Evolutionary conservation across 1,284 basidiomycete species (phyloP).

Genomic region (Farysia itapuensis): DNA sequence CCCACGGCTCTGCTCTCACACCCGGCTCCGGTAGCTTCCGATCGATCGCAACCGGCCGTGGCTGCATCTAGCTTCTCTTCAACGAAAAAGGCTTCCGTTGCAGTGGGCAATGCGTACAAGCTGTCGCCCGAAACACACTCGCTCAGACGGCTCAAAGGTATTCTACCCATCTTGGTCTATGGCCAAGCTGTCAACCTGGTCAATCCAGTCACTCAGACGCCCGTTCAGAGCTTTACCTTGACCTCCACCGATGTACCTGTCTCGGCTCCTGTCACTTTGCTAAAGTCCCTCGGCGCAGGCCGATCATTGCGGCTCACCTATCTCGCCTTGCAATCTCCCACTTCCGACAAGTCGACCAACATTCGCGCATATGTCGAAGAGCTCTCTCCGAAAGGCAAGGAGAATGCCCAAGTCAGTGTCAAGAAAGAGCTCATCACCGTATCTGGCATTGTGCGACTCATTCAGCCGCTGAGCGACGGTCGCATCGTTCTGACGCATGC

Average conservation of each 20-base stretch:
- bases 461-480: slow-evolving; percentile 27
- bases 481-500: slow-evolving; percentile 20
- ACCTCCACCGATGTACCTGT: slow-evolving; percentile 17
- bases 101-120: slow-evolving; percentile 32
- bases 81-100: slow-evolving; percentile 13
- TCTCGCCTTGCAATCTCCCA: slow-evolving; percentile 16
- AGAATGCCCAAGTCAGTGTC: slow-evolving; percentile 17
- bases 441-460: slow-evolving; percentile 11
- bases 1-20: slow-evolving; percentile 24
- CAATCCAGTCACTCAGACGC: slow-evolving; percentile 30
- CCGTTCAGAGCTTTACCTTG: slow-evolving; percentile 32
- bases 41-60: slow-evolving; percentile 16
- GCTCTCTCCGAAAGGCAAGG: slow-evolving; percentile 35
- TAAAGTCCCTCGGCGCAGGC: slow-evolving; percentile 10
- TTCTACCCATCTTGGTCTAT: slow-evolving; percentile 21
- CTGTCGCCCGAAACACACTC: slow-evolving; percentile 17
- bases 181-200: slow-evolving; percentile 33
- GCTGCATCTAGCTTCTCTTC: slow-evolving; percentile 16
- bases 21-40: slow-evolving; percentile 11
- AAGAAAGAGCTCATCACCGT: slow-evolving; percentile 20
- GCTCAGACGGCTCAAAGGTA: slow-evolving; percentile 24
- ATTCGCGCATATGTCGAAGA: slow-evolving; percentile 29
- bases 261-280: slow-evolving; percentile 21
- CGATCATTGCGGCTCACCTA: slow-evolving; percentile 25
- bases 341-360: slow-evolving; percentile 11